A percentile compares a stretch with the other conserved stretches of the same genome.
Conservation (phyloP, 1,284 basidiomycete genomes). For the Apiotrichum laibachii region DNA sequence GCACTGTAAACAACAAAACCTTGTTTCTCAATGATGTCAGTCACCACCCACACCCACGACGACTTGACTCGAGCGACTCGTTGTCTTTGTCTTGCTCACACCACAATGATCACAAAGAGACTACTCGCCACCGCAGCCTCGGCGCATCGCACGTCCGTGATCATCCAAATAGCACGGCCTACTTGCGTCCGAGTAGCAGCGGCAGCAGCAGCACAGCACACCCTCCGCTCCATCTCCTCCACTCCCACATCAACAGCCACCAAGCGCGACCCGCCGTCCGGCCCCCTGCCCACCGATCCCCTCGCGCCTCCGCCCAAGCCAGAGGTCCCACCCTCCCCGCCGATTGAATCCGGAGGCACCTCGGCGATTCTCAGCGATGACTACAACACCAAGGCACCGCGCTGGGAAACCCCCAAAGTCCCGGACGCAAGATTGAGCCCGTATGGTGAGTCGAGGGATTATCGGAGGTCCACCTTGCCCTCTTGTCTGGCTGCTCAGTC, state of each 20-base stretch:
- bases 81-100: no score
- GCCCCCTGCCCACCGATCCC: constrained; percentile 2
- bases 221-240: background rate
- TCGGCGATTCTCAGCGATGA: constrained; percentile 9
- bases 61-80: no score
- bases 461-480: no score
- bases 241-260: background rate
- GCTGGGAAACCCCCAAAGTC: background rate
- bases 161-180: no score
- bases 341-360: background rate
- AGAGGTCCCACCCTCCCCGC: background rate
- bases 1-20: no score
- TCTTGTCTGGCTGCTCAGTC: no score
- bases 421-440: background rate
- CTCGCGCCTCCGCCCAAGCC: constrained; percentile 1
- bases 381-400: background rate
- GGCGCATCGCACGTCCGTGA: no score
- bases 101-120: no score
- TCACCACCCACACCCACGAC: no score
- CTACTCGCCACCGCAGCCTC: no score
- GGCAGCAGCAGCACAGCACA: background rate
- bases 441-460: background rate
- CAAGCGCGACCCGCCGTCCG: background rate
- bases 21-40: no score
- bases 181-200: no score